phyloP scores from a whole-genome alignment of 805 yeast genomes.

The Saturnispora hagleri region DNA sequence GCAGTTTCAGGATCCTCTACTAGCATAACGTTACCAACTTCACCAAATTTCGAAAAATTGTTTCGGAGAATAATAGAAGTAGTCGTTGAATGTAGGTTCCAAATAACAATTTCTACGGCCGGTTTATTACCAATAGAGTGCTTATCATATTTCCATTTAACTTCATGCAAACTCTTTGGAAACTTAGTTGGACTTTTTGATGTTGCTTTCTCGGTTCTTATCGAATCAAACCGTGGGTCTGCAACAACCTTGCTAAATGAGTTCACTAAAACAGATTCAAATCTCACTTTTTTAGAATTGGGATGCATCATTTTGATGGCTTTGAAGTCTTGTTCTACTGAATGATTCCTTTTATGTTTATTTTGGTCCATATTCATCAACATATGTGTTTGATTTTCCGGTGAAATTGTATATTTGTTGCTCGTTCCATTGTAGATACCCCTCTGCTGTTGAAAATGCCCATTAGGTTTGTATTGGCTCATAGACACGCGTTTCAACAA shows the following conservation, averaged over 20 bases:
- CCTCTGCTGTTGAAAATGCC: neutral
- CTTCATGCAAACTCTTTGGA: conserved; percentile 11
- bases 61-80: conserved; percentile 38
- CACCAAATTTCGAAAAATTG: conserved; percentile 55
- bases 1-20: conserved; percentile 68
- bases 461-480: neutral
- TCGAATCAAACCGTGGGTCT: conserved; percentile 2
- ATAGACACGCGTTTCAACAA: conserved; percentile 1
- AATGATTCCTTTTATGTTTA: neutral
- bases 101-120: conserved; percentile 55
- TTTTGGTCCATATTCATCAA: neutral
- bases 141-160: conserved; percentile 41
- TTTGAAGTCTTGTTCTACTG: conserved; percentile 1
- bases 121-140: conserved; percentile 73
- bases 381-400: conserved; percentile 4
- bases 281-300: conserved; percentile 1
- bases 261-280: neutral
- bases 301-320: neutral
- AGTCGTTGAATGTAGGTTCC: conserved; percentile 53
- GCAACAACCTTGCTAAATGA: neutral
- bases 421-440: neutral
- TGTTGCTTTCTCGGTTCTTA: neutral
- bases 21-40: conserved; percentile 46
- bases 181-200: neutral
- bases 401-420: neutral